These are phyloP conservation scores for Fonsecaea multimorphosa DNA, from an alignment of 2,329 filamentous ascomycete genomes.

Conservation along the genomic window DNA sequence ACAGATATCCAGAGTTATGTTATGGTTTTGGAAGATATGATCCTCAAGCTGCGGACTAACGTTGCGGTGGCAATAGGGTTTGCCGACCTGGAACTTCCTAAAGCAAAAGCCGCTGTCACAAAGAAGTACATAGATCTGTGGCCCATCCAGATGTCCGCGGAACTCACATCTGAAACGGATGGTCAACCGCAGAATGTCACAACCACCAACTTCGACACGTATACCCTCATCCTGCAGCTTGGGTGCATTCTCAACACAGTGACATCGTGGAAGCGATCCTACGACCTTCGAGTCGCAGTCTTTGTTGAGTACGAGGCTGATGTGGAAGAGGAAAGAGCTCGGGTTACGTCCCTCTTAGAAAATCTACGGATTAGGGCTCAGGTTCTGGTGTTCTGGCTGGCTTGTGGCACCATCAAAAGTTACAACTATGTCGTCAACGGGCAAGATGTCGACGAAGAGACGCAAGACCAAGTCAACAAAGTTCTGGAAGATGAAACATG, in stretches of 20 bases:
- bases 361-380: slow-evolving; percentile 82
- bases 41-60: slow-evolving; percentile 79
- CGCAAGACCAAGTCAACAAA: slow-evolving; percentile 67
- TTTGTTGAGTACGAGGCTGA: slow-evolving; percentile 90
- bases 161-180: slow-evolving; percentile 68
- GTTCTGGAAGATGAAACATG: slow-evolving; percentile 75
- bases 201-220: slow-evolving; percentile 91
- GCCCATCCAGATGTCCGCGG: slow-evolving; percentile 93
- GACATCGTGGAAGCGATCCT: slow-evolving; percentile 76
- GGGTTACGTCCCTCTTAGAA: slow-evolving; percentile 75
- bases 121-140: slow-evolving; percentile 87
- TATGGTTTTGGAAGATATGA: slow-evolving; percentile 80
- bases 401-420: slow-evolving; percentile 71
- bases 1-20: slow-evolving; percentile 77
- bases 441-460: slow-evolving; percentile 60
- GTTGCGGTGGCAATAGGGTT: slow-evolving; percentile 86
- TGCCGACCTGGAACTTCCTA: slow-evolving; percentile 74
- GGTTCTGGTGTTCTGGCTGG: slow-evolving; percentile 80
- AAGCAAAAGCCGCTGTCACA: slow-evolving; percentile 60
- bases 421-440: slow-evolving; percentile 84
- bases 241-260: slow-evolving; percentile 85
- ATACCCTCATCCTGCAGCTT: slow-evolving; percentile 83
- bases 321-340: slow-evolving; percentile 75
- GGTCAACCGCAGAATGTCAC: slow-evolving; percentile 64
- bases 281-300: slow-evolving; percentile 76